Base-by-base conservation (phyloP, 768 basidiomycete species). In the Trichaptum fuscoviolaceum region DNA sequence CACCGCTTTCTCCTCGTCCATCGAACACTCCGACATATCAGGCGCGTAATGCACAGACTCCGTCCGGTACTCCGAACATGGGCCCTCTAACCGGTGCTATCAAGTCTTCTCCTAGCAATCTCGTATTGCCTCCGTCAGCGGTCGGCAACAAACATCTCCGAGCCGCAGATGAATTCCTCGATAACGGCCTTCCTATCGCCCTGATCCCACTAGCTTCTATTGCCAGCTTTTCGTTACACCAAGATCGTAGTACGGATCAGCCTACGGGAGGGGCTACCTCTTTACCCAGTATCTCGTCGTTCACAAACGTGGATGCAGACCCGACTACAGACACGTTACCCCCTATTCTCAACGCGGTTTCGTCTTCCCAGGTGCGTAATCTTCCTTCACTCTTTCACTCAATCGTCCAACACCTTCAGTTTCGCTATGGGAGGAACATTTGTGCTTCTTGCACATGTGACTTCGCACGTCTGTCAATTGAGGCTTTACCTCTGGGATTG, bases 1-100 rank as follows among this genome's bases (percentile, higher is more conserved):
- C 77, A 15, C 59, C 59, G 59, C 59, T 61, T 34, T 71, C 66
- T 24, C 70, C 74, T 57, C 67, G 72, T 10, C 68, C 64, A 36
- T 67, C 70, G 58, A 67, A 63, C 1, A 24, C 63, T 34, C 62
- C 61, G 57, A 63, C 57, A 25, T 57, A 52, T 6, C 58, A 67
- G 17, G 25, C 67, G 8, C 63, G 67, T 36, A 24, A 25, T 34
- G 24, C 59, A 25, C 25, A 12, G 15, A 61, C 59, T 1, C 59
- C 59, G 3, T 61, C 59, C 59, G 23, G 24, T 17, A 52, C 42
- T 52, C 42, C 42, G 20, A 52, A 20, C 42, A 6, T 52, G 20
- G 42, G 42, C 15, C 42, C 42, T 20, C 20, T 52, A 52, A 52
- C 42, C 42, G 20, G 20, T 52, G 42, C 20, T 52, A 52, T 52